phyloP scores from a whole-genome alignment of 164 flowering plant genomes.

The Tinospora cordifolia region DNA sequence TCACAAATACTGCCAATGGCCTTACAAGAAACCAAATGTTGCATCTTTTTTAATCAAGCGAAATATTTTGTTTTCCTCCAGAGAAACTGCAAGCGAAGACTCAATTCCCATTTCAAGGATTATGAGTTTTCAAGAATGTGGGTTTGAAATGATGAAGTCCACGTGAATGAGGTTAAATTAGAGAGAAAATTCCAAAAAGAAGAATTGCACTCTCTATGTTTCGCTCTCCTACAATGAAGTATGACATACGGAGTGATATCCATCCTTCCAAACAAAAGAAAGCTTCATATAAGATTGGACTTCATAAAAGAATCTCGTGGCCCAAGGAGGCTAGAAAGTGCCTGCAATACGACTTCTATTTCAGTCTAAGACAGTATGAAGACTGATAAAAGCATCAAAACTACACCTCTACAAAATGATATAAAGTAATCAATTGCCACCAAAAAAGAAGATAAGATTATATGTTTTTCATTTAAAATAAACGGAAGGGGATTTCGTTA shows the following conservation, averaged over 20 bases:
- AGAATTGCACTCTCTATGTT: not conserved
- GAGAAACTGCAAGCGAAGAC: too few species aligned
- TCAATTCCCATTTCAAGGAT: too few species aligned
- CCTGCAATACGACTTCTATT: slow-evolving; percentile 14
- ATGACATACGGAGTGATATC: not conserved
- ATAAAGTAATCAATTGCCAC: not conserved
- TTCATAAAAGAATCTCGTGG: not conserved
- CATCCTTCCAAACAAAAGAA: not conserved
- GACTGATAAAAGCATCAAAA: not conserved
- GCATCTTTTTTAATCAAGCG: too few species aligned
- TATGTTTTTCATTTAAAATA: too few species aligned
- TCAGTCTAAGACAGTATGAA: slow-evolving; percentile 8
- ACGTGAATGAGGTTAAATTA: not conserved
- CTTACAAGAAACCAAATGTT: too few species aligned
- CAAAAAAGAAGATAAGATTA: not conserved
- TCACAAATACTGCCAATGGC: too few species aligned
- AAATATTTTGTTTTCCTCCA: too few species aligned
- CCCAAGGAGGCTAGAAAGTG: slow-evolving; percentile 7
- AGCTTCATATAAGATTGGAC: not conserved
- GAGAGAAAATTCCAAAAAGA: not conserved
- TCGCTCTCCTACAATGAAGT: not conserved
- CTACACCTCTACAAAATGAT: not conserved
- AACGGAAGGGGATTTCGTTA: too few species aligned
- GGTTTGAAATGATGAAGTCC: not conserved
- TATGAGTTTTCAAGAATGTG: too few species aligned